Percentiles rank a stretch among this genome's conserved stretches.
Evolutionary conservation across 2,329 filamentous ascomycete species (phyloP).

Genomic region (Pochonia chlamydosporia): DNA sequence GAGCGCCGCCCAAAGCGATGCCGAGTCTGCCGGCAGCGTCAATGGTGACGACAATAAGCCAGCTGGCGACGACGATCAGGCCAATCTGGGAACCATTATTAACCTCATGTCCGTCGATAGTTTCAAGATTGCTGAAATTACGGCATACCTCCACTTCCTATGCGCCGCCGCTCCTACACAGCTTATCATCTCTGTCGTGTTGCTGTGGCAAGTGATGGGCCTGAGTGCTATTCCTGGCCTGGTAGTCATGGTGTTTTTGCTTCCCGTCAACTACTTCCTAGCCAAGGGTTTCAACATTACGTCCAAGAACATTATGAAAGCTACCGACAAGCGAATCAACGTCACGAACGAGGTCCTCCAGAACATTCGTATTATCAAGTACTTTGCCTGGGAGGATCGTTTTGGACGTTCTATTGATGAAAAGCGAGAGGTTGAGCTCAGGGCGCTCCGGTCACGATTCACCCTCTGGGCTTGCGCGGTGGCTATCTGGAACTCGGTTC

Average conservation of each 20-base stretch:
- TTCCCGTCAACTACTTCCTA: constrained; percentile 86
- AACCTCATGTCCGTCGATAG: constrained; percentile 99
- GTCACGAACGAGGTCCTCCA: constrained; percentile 95
- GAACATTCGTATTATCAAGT: constrained; percentile 98
- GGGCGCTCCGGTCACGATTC: constrained; percentile 73
- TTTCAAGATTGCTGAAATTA: constrained; percentile 95
- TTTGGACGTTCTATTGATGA: constrained; percentile 85
- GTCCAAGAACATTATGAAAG: constrained; percentile 86
- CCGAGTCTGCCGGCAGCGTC: constrained; percentile 28
- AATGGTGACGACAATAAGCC: constrained; percentile 32
- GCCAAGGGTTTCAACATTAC: constrained; percentile 78
- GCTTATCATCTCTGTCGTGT: constrained; percentile 69
- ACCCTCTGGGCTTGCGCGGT: constrained; percentile 88
- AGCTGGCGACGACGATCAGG: constrained; percentile 58
- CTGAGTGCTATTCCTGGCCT: constrained; percentile 92
- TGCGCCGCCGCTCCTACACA: constrained; percentile 88
- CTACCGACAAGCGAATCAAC: constrained; percentile 93
- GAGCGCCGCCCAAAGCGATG: constrained; percentile 24
- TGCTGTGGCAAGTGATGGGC: constrained; percentile 88
- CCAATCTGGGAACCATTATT: constrained; percentile 95
- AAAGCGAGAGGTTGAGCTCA: constrained; percentile 75
- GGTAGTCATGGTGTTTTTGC: constrained; percentile 77
- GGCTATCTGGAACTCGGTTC: constrained; percentile 93
- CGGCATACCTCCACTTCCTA: constrained; percentile 93
- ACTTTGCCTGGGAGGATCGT: constrained; percentile 95